phyloP scores from a whole-genome alignment of 345 rosid genomes.

The Odontarrhena argentea region DNA sequence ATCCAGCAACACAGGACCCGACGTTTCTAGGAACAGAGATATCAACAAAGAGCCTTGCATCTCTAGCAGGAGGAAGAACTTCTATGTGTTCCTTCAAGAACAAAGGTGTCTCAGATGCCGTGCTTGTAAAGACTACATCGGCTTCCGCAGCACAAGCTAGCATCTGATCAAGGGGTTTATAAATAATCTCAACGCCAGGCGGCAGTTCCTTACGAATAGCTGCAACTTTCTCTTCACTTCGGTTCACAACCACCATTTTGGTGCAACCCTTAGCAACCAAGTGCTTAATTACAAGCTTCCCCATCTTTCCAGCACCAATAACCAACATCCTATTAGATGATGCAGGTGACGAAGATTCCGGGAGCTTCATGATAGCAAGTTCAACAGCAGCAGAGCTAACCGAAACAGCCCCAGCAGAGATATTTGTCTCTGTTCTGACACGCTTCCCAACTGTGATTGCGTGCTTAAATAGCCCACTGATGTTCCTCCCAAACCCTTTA shows the following conservation, averaged over 20 bases:
- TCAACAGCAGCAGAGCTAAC: slow-evolving; percentile 86
- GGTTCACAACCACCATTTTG: slow-evolving; percentile 63
- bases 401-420: slow-evolving; percentile 76
- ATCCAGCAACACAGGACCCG: slow-evolving; percentile 66
- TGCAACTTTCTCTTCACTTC: slow-evolving; percentile 76
- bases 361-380: slow-evolving; percentile 69
- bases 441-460: slow-evolving; percentile 75
- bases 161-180: slow-evolving; percentile 70
- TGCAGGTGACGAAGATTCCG: slow-evolving; percentile 44
- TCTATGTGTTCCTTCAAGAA: slow-evolving; percentile 69
- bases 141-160: slow-evolving; percentile 78
- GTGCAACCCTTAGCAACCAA: slow-evolving; percentile 76
- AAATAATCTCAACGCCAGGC: slow-evolving; percentile 61
- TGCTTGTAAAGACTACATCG: slow-evolving; percentile 90
- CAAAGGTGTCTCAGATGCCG: slow-evolving; percentile 79
- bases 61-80: slow-evolving; percentile 59
- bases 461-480: slow-evolving; percentile 71
- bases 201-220: slow-evolving; percentile 69
- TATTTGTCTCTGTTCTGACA: slow-evolving; percentile 70
- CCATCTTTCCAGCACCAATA: slow-evolving; percentile 83
- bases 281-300: slow-evolving; percentile 80
- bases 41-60: slow-evolving; percentile 76
- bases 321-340: slow-evolving; percentile 61
- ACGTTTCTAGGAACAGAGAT: slow-evolving; percentile 95
- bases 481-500: slow-evolving; percentile 67